Evolutionary conservation across 2,329 filamentous ascomycete genomes (phyloP).

Genomic region (Mariannaea elegans): DNA sequence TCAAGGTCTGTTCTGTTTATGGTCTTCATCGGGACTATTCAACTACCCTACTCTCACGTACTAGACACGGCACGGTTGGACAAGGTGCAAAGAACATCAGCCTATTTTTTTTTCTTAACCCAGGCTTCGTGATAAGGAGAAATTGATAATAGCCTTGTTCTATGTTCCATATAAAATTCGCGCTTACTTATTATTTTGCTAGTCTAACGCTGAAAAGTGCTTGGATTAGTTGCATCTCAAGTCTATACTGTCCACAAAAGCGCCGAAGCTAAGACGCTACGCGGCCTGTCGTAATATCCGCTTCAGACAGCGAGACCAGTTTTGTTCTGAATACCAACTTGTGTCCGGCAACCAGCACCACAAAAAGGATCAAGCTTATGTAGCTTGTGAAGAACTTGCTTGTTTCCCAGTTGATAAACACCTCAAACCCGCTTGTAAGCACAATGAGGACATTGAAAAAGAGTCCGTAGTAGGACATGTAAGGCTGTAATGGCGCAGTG

Average conservation of each 20-base stretch:
- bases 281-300: constrained; percentile 45
- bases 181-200: no score
- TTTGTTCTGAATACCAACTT: constrained; percentile 58
- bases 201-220: no score
- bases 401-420: constrained; percentile 70
- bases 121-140: no score
- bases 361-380: constrained; percentile 70
- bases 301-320: constrained; percentile 47
- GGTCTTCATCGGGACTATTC: no score
- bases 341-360: constrained; percentile 67
- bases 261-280: constrained; percentile 1
- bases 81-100: no score
- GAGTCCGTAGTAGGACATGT: constrained; percentile 70
- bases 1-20: no score
- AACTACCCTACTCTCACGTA: no score
- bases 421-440: constrained; percentile 74
- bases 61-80: no score
- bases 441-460: constrained; percentile 72
- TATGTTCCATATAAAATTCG: neutral
- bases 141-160: neutral
- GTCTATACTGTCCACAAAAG: neutral
- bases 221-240: neutral
- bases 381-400: constrained; percentile 71
- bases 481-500: constrained; percentile 69
- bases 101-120: no score